phyloP scores from a whole-genome alignment of 2,329 filamentous ascomycete genomes.

The Fusarium tanahbumbuense region DNA sequence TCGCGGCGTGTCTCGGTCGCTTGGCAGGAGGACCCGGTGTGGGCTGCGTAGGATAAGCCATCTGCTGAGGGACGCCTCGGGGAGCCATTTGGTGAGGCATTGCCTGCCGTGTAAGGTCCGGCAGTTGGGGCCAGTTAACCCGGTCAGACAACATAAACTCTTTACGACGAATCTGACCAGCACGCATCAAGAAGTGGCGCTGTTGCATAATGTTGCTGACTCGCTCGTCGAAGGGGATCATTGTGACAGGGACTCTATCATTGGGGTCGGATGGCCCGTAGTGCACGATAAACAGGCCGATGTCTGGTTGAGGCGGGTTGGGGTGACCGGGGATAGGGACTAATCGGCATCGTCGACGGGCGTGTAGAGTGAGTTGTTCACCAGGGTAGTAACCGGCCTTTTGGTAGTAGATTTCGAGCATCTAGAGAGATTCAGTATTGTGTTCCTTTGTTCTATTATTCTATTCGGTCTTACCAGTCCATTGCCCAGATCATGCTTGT shows the following conservation, averaged over 20 bases:
- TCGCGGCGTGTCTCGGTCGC: slow-evolving; percentile 61
- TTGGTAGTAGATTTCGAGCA: slow-evolving; percentile 88
- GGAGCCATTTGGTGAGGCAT: slow-evolving; percentile 61
- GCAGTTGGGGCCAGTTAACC: slow-evolving; percentile 88
- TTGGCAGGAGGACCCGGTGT: slow-evolving; percentile 66
- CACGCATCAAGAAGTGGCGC: slow-evolving; percentile 73
- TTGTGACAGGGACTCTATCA: slow-evolving; percentile 76
- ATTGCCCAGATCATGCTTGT: slow-evolving; percentile 76
- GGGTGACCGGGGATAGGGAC: slow-evolving; percentile 76
- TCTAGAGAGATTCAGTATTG: slow-evolving; percentile 60
- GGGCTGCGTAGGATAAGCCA: slow-evolving; percentile 70
- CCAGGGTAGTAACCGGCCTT: slow-evolving; percentile 82
- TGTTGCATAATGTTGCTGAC: slow-evolving; percentile 71
- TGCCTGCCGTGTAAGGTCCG: slow-evolving; percentile 63
- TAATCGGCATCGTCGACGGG: slow-evolving; percentile 87
- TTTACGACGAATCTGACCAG: slow-evolving; percentile 86
- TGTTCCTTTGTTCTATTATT: not conserved
- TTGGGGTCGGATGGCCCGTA: slow-evolving; percentile 82
- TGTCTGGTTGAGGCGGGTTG: slow-evolving; percentile 77
- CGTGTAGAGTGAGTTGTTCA: slow-evolving; percentile 80
- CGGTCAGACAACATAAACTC: slow-evolving; percentile 95
- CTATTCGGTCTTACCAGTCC: slow-evolving; percentile 60
- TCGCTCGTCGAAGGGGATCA: slow-evolving; percentile 73
- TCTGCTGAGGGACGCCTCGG: slow-evolving; percentile 66
- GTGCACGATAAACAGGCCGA: slow-evolving; percentile 90